Conservation (phyloP, 805 yeast species). For the Spathaspora hagerdaliae region DNA sequence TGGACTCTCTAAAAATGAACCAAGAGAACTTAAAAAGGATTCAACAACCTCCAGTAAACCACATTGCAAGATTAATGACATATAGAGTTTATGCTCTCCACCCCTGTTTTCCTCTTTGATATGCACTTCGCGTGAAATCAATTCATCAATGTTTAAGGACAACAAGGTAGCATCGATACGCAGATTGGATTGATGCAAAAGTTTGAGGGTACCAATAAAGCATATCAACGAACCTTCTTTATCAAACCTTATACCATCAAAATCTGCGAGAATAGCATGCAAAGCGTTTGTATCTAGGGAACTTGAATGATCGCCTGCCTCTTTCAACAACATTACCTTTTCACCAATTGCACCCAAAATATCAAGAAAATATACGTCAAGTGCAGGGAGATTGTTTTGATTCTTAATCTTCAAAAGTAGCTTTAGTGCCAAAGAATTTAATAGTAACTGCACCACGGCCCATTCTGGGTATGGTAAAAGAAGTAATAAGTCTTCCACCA, state of each 20-base stretch:
- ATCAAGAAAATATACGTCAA: slow-evolving; percentile 55
- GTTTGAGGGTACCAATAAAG: not conserved
- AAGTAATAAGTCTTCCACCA: slow-evolving; percentile 52
- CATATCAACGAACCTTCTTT: not conserved
- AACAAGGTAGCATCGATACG: too few species aligned
- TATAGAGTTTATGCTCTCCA: not conserved
- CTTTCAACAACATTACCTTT: slow-evolving; percentile 36
- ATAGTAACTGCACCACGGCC: slow-evolving; percentile 52
- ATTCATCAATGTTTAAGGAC: not conserved
- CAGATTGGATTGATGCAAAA: not conserved
- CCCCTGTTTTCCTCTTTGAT: not conserved
- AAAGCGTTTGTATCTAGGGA: not conserved
- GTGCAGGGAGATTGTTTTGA: slow-evolving; percentile 25
- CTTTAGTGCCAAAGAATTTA: slow-evolving; percentile 42
- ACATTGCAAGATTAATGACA: not conserved
- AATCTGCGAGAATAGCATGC: not conserved
- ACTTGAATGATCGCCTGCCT: slow-evolving; percentile 6
- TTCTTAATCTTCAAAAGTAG: slow-evolving; percentile 38
- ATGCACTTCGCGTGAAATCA: not conserved
- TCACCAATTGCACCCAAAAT: slow-evolving; percentile 59
- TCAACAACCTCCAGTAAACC: not conserved
- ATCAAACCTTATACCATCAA: not conserved
- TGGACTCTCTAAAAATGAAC: slow-evolving; percentile 19
- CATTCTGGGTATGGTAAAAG: slow-evolving; percentile 56
- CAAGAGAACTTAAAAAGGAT: slow-evolving; percentile 1